phyloP scores from a whole-genome alignment of 805 yeast species.

The Tanozyma kutaoensis region DNA sequence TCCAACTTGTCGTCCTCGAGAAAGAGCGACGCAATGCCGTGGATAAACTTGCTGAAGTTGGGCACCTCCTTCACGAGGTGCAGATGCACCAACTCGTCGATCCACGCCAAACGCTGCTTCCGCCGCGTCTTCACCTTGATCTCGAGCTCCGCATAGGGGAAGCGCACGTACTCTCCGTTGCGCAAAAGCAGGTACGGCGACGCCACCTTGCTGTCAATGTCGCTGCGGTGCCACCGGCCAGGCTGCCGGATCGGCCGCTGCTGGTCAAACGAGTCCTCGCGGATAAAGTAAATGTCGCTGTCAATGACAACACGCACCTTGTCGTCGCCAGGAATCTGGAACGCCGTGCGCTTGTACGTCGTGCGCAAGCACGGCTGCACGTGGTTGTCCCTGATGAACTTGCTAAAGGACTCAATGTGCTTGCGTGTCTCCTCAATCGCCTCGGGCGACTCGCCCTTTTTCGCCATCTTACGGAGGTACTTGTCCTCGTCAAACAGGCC shows the following conservation, averaged over 20 bases:
- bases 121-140: slow-evolving; percentile 49
- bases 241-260: slow-evolving; percentile 88
- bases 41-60: slow-evolving; percentile 83
- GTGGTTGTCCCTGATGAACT: slow-evolving; percentile 47
- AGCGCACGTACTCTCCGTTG: slow-evolving; percentile 73
- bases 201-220: slow-evolving; percentile 65
- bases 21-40: slow-evolving; percentile 80
- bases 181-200: slow-evolving; percentile 64
- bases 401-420: slow-evolving; percentile 47
- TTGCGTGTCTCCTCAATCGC: slow-evolving; percentile 37
- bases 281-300: slow-evolving; percentile 71
- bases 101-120: slow-evolving; percentile 54
- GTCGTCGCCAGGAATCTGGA: slow-evolving; percentile 97
- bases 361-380: slow-evolving; percentile 83
- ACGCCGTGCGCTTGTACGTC: slow-evolving; percentile 82
- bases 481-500: slow-evolving; percentile 35
- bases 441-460: slow-evolving; percentile 41
- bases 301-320: slow-evolving; percentile 83
- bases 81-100: slow-evolving; percentile 63
- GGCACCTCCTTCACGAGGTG: slow-evolving; percentile 90
- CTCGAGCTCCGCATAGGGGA: slow-evolving; percentile 84
- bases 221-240: slow-evolving; percentile 80
- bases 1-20: slow-evolving; percentile 86
- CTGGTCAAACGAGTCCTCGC: slow-evolving; percentile 82
- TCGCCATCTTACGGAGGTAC: slow-evolving; percentile 46